Evolutionary conservation across 192 early-diverging fungal species (phyloP).

Genomic region (Chytriomyces hyalinus): DNA sequence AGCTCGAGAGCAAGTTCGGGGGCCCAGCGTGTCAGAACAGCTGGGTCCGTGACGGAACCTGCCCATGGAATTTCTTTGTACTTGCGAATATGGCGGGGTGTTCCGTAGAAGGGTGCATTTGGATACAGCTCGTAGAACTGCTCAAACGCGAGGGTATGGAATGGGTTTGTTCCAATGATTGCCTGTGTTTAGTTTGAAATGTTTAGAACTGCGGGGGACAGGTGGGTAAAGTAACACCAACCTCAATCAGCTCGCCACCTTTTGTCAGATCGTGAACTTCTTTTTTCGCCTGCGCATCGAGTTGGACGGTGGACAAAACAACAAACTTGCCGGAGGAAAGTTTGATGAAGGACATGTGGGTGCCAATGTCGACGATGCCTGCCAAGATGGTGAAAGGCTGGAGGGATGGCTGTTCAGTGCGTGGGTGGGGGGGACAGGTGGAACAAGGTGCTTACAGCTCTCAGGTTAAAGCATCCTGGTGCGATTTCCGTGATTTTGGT

Average conservation of each 20-base stretch:
- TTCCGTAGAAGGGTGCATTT: slow-evolving; percentile 34
- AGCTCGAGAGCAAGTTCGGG: slow-evolving; percentile 14
- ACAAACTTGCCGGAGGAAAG: slow-evolving; percentile 21
- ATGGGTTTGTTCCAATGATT: slow-evolving; percentile 34
- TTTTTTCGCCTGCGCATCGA: slow-evolving; percentile 16
- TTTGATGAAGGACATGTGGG: slow-evolving; percentile 33
- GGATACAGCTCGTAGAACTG: slow-evolving; percentile 20
- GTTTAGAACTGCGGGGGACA: background rate
- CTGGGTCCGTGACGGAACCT: background rate
- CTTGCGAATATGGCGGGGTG: slow-evolving; percentile 30
- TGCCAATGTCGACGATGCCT: slow-evolving; percentile 28
- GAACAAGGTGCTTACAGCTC: slow-evolving; percentile 1
- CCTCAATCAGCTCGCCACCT: slow-evolving; percentile 29
- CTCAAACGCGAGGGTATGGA: slow-evolving; percentile 35
- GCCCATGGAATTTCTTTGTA: slow-evolving; percentile 23
- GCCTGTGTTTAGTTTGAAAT: slow-evolving; percentile 5
- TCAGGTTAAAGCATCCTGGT: slow-evolving; percentile 11
- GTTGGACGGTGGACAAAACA: slow-evolving; percentile 19
- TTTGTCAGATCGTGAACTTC: slow-evolving; percentile 28
- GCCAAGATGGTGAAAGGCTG: slow-evolving; percentile 27
- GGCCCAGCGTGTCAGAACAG: background rate
- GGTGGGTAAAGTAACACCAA: background rate
- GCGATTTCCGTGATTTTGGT: background rate
- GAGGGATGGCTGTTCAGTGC: background rate
- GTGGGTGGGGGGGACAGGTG: background rate